phyloP scores from a whole-genome alignment of 1,284 basidiomycete species.

The Cerrena zonata region DNA sequence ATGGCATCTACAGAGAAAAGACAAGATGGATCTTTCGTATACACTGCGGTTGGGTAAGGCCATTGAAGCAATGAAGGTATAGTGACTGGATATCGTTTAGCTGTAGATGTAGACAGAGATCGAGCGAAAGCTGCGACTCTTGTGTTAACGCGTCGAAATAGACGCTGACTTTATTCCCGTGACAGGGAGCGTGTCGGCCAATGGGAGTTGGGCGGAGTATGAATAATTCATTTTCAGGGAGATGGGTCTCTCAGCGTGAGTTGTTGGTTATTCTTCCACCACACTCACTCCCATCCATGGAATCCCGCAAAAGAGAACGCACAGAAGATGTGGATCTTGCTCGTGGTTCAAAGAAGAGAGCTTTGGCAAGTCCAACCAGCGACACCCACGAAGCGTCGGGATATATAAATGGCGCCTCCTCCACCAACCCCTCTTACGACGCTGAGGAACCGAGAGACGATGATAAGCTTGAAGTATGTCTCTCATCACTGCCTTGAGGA shows the following conservation, averaged over 20 bases:
- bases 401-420: constrained; percentile 48
- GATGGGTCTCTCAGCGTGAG: not conserved
- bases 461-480: constrained; percentile 64
- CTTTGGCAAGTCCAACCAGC: constrained; percentile 32
- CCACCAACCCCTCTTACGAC: constrained; percentile 22
- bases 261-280: not conserved
- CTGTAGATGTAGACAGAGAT: too few relatives aligned
- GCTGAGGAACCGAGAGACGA: constrained; percentile 52
- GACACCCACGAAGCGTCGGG: constrained; percentile 52
- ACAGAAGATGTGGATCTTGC: constrained; percentile 48
- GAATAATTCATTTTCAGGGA: constrained; percentile 2
- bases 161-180: not conserved
- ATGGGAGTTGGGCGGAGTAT: not conserved
- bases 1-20: too few relatives aligned
- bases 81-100: too few relatives aligned
- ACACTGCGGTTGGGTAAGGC: too few relatives aligned
- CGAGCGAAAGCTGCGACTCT: too few relatives aligned
- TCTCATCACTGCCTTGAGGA: constrained; percentile 1
- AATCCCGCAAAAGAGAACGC: constrained; percentile 60
- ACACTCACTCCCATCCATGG: constrained; percentile 33
- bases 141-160: too few relatives aligned
- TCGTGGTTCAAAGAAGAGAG: constrained; percentile 59
- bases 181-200: not conserved
- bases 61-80: too few relatives aligned
- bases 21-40: too few relatives aligned